phyloP scores from a whole-genome alignment of 2,329 filamentous ascomycete genomes.

The Endocalyx cinctus region DNA sequence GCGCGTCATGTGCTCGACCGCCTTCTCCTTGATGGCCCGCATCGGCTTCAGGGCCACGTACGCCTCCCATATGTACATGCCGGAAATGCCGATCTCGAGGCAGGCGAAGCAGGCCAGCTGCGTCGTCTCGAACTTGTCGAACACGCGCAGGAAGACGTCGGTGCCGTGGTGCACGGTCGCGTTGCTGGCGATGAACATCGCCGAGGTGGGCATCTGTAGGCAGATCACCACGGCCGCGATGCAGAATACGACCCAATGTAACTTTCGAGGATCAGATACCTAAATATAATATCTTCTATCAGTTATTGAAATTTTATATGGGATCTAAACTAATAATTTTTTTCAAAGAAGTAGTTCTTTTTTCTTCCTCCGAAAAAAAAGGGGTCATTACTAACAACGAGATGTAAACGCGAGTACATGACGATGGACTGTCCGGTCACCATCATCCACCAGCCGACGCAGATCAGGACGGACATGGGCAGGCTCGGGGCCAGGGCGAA shows the following conservation, averaged over 20 bases:
- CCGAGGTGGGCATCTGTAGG: constrained; percentile 48
- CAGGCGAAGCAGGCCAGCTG: constrained; percentile 39
- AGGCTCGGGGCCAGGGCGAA: constrained; percentile 12
- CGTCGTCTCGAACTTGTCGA: constrained; percentile 22
- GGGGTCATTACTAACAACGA: constrained; percentile 52
- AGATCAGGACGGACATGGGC: constrained; percentile 15
- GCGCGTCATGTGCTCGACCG: constrained; percentile 27
- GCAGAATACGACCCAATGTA: constrained; percentile 48
- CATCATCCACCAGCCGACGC: constrained; percentile 53
- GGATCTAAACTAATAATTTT: too few relatives aligned
- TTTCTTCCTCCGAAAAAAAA: too few relatives aligned
- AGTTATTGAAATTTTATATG: too few relatives aligned
- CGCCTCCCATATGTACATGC: constrained; percentile 50
- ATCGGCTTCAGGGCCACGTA: constrained; percentile 27
- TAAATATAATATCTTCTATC: too few relatives aligned
- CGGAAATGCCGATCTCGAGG: constrained; percentile 41
- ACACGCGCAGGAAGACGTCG: constrained; percentile 5
- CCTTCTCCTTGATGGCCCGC: constrained; percentile 21
- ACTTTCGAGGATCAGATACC: constrained; percentile 39
- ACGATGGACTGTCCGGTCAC: constrained; percentile 55
- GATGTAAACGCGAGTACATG: constrained; percentile 56
- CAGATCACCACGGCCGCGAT: constrained; percentile 51
- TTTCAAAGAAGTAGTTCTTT: too few relatives aligned
- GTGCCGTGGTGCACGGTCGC: background rate
- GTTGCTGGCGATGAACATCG: constrained; percentile 32